phyloP scores from a whole-genome alignment of 2,329 filamentous ascomycete species.

The Trichoderma sp. region DNA sequence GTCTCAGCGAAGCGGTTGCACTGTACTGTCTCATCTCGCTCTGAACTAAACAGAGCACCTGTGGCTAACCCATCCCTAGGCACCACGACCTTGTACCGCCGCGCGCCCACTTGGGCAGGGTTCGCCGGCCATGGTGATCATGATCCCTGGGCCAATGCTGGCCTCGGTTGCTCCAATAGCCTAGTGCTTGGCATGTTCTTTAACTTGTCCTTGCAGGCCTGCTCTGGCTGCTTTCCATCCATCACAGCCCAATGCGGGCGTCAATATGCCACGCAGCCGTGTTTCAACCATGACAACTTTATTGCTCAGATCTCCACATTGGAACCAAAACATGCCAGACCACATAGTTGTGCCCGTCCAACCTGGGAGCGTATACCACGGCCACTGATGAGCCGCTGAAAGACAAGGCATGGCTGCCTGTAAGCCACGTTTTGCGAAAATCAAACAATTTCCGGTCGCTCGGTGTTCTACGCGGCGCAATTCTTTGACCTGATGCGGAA shows the following conservation, averaged over 20 bases:
- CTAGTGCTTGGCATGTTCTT: constrained; percentile 18
- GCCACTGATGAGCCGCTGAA: background rate
- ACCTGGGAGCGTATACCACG: background rate
- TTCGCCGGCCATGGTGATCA: constrained; percentile 12
- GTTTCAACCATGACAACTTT: constrained; percentile 18
- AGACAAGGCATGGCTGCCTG: background rate
- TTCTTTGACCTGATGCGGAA: background rate
- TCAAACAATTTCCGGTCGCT: background rate
- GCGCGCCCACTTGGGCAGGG: constrained; percentile 8
- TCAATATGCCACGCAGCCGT: constrained; percentile 16
- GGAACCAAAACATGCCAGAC: constrained; percentile 8
- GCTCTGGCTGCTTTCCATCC: background rate
- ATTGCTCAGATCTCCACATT: constrained; percentile 18
- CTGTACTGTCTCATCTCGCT: constrained; percentile 4
- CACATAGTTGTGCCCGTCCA: background rate
- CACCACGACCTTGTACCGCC: background rate
- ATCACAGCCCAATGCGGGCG: constrained; percentile 21
- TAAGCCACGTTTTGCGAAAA: background rate
- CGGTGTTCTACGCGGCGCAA: constrained; percentile 6
- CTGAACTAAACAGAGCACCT: background rate
- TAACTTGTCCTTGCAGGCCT: constrained; percentile 1
- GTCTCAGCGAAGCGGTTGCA: constrained; percentile 3
- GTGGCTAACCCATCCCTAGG: background rate
- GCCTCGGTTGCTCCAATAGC: constrained; percentile 9
- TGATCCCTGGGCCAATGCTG: constrained; percentile 4